Conservation (phyloP, 2,329 filamentous ascomycete genomes). For the Helminthosporium solani region DNA sequence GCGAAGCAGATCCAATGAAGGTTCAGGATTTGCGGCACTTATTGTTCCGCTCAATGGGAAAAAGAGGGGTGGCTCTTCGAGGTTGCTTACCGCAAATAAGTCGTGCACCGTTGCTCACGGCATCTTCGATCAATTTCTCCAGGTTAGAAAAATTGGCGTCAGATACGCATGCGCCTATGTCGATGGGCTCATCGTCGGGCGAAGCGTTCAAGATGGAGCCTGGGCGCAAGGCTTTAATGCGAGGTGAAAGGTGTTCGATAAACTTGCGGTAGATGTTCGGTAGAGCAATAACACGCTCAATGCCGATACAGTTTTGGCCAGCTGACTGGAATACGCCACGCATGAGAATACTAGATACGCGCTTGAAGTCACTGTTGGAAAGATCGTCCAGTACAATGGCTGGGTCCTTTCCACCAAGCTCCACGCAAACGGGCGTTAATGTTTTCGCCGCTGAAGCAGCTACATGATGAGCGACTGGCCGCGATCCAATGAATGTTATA, state of each 20-base stretch:
- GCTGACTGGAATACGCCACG: slow-evolving; percentile 92
- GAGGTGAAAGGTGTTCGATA: slow-evolving; percentile 67
- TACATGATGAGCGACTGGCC: slow-evolving; percentile 82
- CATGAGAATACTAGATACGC: slow-evolving; percentile 80
- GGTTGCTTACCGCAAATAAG: slow-evolving; percentile 63
- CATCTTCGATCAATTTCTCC: slow-evolving; percentile 74
- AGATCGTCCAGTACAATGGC: slow-evolving; percentile 85
- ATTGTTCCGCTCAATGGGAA: neutral
- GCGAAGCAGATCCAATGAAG: neutral
- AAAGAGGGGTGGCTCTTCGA: neutral
- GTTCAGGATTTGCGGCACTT: no score
- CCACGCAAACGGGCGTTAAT: slow-evolving; percentile 84
- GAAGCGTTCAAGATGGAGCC: slow-evolving; percentile 64
- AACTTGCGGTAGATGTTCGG: slow-evolving; percentile 75
- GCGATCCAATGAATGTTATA: slow-evolving; percentile 93
- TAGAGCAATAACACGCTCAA: slow-evolving; percentile 85
- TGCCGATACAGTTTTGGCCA: slow-evolving; percentile 96
- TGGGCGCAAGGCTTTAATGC: slow-evolving; percentile 71
- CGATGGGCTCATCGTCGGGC: slow-evolving; percentile 52
- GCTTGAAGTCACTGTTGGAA: slow-evolving; percentile 61
- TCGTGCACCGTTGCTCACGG: slow-evolving; percentile 74
- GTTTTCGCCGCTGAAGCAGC: slow-evolving; percentile 80
- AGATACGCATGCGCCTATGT: slow-evolving; percentile 90
- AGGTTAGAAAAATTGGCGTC: slow-evolving; percentile 71
- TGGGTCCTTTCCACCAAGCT: slow-evolving; percentile 94